Evolutionary conservation across 2,329 filamentous ascomycete genomes (phyloP).

Genomic region (Gaeumannomyces tritici): DNA sequence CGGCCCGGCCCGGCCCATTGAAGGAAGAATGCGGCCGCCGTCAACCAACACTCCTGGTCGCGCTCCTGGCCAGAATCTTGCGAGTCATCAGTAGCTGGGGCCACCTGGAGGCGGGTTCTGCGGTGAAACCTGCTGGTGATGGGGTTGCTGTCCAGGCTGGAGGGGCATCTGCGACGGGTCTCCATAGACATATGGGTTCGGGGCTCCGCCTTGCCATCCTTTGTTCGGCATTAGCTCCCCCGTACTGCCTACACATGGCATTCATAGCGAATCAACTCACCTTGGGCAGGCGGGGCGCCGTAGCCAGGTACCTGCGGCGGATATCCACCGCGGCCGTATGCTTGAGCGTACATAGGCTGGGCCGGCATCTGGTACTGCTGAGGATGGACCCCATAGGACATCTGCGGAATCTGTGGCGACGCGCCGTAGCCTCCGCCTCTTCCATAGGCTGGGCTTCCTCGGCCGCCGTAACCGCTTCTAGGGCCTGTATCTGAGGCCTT

Average conservation of each 20-base stretch:
- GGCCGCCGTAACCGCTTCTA: constrained; percentile 45
- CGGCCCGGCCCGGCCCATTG: not conserved
- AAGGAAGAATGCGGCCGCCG: not conserved
- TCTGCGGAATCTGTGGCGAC: constrained; percentile 23
- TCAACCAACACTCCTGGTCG: not conserved
- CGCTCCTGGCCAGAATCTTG: too few relatives aligned
- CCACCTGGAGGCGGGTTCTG: constrained; percentile 28
- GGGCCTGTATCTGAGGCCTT: constrained; percentile 78
- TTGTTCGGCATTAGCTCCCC: not conserved
- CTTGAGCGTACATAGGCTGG: constrained; percentile 26
- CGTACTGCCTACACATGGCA: not conserved
- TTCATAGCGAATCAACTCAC: constrained; percentile 12
- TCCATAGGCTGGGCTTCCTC: constrained; percentile 24
- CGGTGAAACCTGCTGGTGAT: constrained; percentile 26
- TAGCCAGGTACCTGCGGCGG: constrained; percentile 25
- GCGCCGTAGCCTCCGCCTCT: constrained; percentile 24
- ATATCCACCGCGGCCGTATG: constrained; percentile 34
- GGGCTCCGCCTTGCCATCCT: constrained; percentile 24
- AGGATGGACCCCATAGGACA: constrained; percentile 21
- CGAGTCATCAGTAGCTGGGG: constrained; percentile 10
- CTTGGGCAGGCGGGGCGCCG: constrained; percentile 27
- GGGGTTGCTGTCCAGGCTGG: constrained; percentile 19
- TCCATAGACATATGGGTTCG: constrained; percentile 34
- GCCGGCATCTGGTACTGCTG: constrained; percentile 18
- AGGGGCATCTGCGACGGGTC: constrained; percentile 28